Evolutionary conservation across 1,139 yeast species (phyloP), one percentile per base, ranked within the genome.

Genomic region (Groenewaldozyma auringiensis): DNA sequence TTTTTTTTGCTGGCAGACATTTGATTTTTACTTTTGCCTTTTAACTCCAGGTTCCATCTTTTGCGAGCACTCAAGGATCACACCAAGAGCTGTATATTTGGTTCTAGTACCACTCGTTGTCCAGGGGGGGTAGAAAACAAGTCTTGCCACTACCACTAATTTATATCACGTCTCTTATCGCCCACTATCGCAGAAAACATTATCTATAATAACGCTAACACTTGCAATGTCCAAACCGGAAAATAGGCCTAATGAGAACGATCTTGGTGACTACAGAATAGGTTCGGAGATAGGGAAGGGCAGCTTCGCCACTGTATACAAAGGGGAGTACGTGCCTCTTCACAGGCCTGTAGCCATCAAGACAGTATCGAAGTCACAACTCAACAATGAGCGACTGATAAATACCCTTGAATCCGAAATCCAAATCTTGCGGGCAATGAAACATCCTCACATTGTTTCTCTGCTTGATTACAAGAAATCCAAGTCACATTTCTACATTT

Each of bases 391-490:
- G 14, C 88, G 89, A 62, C 72, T 92, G 45, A 69, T 89, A 50
- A 96, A 87, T 62, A 92, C 88, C 64, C 72, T 92, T 57, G 97
- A 92, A 64, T 80, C 88, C 47, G 98, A 92, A 66, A 88, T 92
- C 42, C 71, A 84, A 43, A 92, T 92, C 44, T 71, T 92, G 54
- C 87, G 88, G 67, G 79, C 83, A 44, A 75, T 92, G 72, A 80
- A 82, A 55, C 96, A 92, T 60, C 95, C 96, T 2, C 97, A 92
- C 63, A 85, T 92, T 44, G 98, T 92, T 2, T 82, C 83, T 13
- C 70, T 92, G 43, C 66, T 85, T 47, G 97, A 89, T 58, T 87
- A 86, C 61, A 79, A 81, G 51, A 83, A 86, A 59, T 83, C 95
- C 0, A 64, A 78, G 9, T 70, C 83, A 9, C 87, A 89, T 64